Conservation (phyloP, 2,329 filamentous ascomycete species). For the Phialemoniopsis sp. region DNA sequence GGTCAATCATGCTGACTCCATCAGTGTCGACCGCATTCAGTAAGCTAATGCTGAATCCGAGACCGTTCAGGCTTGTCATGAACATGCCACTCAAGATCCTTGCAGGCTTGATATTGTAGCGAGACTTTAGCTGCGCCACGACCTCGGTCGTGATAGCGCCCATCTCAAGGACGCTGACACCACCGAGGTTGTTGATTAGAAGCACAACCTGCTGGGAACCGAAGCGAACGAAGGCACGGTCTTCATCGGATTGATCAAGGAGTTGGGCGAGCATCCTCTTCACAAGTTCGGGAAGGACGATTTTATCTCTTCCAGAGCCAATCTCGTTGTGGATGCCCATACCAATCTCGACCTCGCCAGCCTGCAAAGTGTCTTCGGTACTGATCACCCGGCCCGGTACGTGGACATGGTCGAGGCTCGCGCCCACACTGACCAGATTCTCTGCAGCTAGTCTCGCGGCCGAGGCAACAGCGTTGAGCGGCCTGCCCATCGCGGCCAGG, state of each 20-base stretch:
- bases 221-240: constrained; percentile 66
- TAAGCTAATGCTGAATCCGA: constrained; percentile 70
- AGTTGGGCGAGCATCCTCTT: constrained; percentile 66
- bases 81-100: constrained; percentile 66
- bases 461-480: constrained; percentile 66
- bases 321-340: constrained; percentile 78
- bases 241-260: constrained; percentile 60
- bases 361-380: constrained; percentile 49
- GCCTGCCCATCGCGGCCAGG: constrained; percentile 65
- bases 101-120: constrained; percentile 57
- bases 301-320: constrained; percentile 46
- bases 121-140: constrained; percentile 53
- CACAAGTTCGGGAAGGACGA: constrained; percentile 51
- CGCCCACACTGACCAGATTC: constrained; percentile 82
- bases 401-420: constrained; percentile 86
- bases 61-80: constrained; percentile 75
- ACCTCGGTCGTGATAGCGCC: constrained; percentile 70
- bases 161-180: constrained; percentile 68
- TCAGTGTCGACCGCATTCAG: constrained; percentile 60
- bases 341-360: constrained; percentile 58
- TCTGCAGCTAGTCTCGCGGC: constrained; percentile 68
- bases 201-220: constrained; percentile 62
- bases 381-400: constrained; percentile 71
- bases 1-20: constrained; percentile 59
- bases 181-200: constrained; percentile 75